Evolutionary conservation across 2,329 filamentous ascomycete genomes (phyloP).

Genomic region (Helotiales sp.): DNA sequence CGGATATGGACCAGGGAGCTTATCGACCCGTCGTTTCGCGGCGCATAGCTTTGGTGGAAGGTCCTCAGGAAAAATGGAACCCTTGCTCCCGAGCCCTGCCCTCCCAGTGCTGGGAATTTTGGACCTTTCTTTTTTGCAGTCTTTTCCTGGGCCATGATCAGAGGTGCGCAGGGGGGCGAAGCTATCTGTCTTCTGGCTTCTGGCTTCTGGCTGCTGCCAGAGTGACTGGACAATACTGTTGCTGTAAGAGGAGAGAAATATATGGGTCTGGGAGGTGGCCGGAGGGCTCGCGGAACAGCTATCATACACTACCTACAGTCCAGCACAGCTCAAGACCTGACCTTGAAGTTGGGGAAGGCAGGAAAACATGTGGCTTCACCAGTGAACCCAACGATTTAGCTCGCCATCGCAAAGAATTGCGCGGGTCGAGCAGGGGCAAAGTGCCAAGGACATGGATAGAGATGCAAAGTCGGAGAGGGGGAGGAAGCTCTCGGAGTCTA

Average conservation of each 20-base stretch:
- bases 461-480: not conserved
- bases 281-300: not conserved
- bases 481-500: not conserved
- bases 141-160: not conserved
- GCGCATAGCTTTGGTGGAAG: not conserved
- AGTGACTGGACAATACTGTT: not conserved
- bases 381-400: constrained; percentile 4
- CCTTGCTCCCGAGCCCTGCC: constrained; percentile 19
- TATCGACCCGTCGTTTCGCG: constrained; percentile 13
- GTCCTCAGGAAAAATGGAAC: constrained; percentile 18
- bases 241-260: not conserved
- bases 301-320: no score
- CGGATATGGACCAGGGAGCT: constrained; percentile 15
- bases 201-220: not conserved
- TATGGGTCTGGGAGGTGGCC: constrained; percentile 13
- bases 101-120: constrained; percentile 17
- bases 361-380: no score
- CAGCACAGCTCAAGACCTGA: not conserved
- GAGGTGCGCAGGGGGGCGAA: not conserved
- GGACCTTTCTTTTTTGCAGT: constrained; percentile 3
- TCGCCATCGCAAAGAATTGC: not conserved
- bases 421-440: not conserved
- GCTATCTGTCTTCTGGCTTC: not conserved
- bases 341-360: not conserved
- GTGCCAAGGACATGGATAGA: constrained; percentile 3